Percentiles rank a stretch among this genome's conserved stretches.
Evolutionary conservation across 2,329 filamentous ascomycete species (phyloP).

Genomic region (Ciborinia camelliae): DNA sequence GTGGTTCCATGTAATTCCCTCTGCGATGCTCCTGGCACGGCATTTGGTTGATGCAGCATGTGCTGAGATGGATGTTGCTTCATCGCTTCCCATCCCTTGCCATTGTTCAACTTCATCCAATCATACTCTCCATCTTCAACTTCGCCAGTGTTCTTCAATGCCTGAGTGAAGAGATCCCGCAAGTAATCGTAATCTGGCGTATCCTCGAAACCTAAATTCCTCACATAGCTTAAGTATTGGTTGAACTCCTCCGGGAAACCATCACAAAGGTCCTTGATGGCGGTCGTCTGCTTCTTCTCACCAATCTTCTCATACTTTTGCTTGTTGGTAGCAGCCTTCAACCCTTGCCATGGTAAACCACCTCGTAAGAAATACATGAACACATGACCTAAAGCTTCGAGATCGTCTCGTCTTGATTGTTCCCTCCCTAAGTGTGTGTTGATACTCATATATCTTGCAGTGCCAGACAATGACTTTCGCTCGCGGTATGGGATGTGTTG

Average conservation of each 20-base stretch:
- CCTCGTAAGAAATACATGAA: slow-evolving; percentile 75
- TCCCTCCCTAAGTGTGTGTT: slow-evolving; percentile 97
- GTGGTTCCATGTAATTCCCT: slow-evolving; percentile 73
- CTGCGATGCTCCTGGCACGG: slow-evolving; percentile 71
- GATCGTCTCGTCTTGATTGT: slow-evolving; percentile 91
- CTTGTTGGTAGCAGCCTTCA: slow-evolving; percentile 76
- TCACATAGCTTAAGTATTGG: slow-evolving; percentile 95
- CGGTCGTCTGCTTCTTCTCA: slow-evolving; percentile 98
- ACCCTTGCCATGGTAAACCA: slow-evolving; percentile 67
- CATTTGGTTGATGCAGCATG: slow-evolving; percentile 62
- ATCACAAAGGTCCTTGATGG: slow-evolving; percentile 94
- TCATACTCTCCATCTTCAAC: slow-evolving; percentile 98
- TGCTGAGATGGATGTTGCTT: slow-evolving; percentile 55
- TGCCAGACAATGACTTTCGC: slow-evolving; percentile 93
- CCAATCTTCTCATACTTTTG: slow-evolving; percentile 99
- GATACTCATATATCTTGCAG: slow-evolving; percentile 98
- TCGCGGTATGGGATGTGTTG: slow-evolving; percentile 98
- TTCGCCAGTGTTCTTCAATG: slow-evolving; percentile 88
- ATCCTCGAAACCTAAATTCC: slow-evolving; percentile 97
- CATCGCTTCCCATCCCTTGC: slow-evolving; percentile 85
- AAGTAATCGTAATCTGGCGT: slow-evolving; percentile 98
- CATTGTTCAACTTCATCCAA: slow-evolving; percentile 96
- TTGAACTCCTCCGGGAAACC: slow-evolving; percentile 96
- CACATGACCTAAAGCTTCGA: slow-evolving; percentile 79
- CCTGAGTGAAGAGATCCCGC: slow-evolving; percentile 92